These are phyloP conservation scores for Sphaerulina populicola DNA, from an alignment of 2,329 filamentous ascomycete species.

Conservation along the genomic window DNA sequence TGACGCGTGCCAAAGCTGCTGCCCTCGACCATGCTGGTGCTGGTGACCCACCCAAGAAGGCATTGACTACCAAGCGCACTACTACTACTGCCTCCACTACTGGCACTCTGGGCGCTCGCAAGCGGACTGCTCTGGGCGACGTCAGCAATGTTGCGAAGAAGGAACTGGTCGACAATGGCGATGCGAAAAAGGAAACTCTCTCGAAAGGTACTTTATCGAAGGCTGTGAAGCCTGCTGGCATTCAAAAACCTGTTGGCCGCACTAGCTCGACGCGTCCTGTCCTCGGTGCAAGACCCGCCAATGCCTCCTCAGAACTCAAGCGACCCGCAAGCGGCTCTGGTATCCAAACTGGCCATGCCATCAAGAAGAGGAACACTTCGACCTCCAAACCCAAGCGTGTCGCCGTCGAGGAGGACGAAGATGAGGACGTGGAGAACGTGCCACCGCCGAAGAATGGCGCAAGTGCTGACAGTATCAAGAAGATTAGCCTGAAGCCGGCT, in stretches of 20 bases:
- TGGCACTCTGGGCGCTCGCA: slow-evolving; percentile 44
- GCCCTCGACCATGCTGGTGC: slow-evolving; percentile 48
- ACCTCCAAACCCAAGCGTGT: slow-evolving; percentile 46
- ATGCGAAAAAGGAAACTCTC: slow-evolving; percentile 42
- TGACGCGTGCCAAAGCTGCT: slow-evolving; percentile 88
- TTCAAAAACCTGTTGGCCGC: slow-evolving; percentile 60
- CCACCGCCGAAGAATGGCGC: slow-evolving; percentile 53
- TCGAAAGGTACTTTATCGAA: slow-evolving; percentile 65
- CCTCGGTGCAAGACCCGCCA: slow-evolving; percentile 63
- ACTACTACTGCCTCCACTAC: slow-evolving; percentile 36
- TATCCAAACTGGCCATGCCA: slow-evolving; percentile 51
- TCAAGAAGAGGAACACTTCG: slow-evolving; percentile 60
- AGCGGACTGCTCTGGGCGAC: slow-evolving; percentile 80
- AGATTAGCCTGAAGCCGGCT: slow-evolving; percentile 33
- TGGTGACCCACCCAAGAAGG: slow-evolving; percentile 53
- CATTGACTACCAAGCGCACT: slow-evolving; percentile 39
- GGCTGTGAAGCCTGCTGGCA: slow-evolving; percentile 65
- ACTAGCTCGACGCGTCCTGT: slow-evolving; percentile 50
- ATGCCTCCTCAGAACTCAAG: slow-evolving; percentile 53
- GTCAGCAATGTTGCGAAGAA: slow-evolving; percentile 90
- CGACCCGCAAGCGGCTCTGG: slow-evolving; percentile 65
- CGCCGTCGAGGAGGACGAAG: slow-evolving; percentile 39
- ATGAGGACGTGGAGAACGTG: slow-evolving; percentile 52
- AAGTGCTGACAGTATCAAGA: slow-evolving; percentile 38
- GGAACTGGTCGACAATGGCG: slow-evolving; percentile 55